A percentile compares a stretch with the other conserved stretches of the same genome.
Conservation (phyloP, 2,329 filamentous ascomycete species). For the Calonectria pseudoreteaudii region DNA sequence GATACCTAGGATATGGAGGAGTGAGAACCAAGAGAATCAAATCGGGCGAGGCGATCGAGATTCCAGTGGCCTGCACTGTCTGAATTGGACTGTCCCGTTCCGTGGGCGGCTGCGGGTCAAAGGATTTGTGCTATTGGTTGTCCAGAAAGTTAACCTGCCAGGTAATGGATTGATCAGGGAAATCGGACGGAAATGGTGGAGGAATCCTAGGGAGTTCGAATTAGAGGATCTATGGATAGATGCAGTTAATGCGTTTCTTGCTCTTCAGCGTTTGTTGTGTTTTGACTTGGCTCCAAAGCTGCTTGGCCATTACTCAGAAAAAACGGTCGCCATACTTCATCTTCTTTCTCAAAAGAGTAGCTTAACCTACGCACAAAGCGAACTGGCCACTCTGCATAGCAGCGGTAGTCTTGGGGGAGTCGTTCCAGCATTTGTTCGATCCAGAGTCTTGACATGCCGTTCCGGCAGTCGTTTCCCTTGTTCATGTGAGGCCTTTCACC, state of each 20-base stretch:
- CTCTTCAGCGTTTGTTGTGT: conserved; percentile 4
- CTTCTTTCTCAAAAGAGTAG: conserved; percentile 36
- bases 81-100: background rate
- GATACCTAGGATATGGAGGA: conserved; percentile 47
- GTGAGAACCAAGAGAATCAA: conserved; percentile 2
- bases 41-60: conserved; percentile 22
- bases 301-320: conserved; percentile 29
- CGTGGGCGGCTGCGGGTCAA: background rate
- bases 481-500: background rate
- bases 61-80: background rate
- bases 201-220: background rate
- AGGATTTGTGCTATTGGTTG: background rate
- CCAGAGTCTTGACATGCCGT: conserved; percentile 52
- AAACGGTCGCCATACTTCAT: conserved; percentile 40
- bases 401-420: conserved; percentile 45
- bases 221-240: background rate
- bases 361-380: conserved; percentile 36
- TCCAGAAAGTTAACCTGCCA: background rate
- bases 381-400: conserved; percentile 49
- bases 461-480: conserved; percentile 36
- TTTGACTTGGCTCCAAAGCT: conserved; percentile 8
- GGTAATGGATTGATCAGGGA: background rate
- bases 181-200: background rate
- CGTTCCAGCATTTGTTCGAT: conserved; percentile 48
- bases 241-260: background rate